These are phyloP conservation scores for Monoraphidium neglectum DNA, from an alignment of 139 green algal species.

Conservation along the genomic window DNA sequence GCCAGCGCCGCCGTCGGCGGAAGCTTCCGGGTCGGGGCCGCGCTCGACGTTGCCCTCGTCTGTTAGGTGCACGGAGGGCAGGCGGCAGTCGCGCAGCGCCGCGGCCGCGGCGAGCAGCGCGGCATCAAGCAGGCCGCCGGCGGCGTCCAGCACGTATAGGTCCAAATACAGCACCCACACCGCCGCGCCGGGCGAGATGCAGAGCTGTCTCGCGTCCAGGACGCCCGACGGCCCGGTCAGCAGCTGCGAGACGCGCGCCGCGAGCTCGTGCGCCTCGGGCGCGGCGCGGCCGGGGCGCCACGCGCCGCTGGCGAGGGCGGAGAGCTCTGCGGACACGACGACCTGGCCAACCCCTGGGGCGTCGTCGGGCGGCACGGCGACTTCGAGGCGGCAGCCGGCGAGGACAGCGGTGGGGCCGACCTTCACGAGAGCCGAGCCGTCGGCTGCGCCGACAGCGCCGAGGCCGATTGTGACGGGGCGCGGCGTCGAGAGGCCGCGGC, in stretches of 20 bases:
- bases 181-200: constrained; percentile 59
- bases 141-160: constrained; percentile 75
- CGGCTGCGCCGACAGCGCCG: constrained; percentile 54
- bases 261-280: constrained; percentile 31
- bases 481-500: constrained; percentile 54
- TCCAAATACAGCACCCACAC: constrained; percentile 68
- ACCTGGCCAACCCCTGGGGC: constrained; percentile 49
- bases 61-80: constrained; percentile 45
- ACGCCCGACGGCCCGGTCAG: constrained; percentile 27
- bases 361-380: constrained; percentile 48
- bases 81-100: constrained; percentile 47
- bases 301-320: constrained; percentile 57
- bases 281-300: constrained; percentile 34
- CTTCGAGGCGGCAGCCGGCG: constrained; percentile 65
- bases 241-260: constrained; percentile 42
- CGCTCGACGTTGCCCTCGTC: constrained; percentile 49
- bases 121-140: constrained; percentile 69
- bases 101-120: constrained; percentile 65
- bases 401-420: constrained; percentile 61
- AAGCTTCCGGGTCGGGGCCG: background rate
- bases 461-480: constrained; percentile 59
- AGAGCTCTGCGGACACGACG: constrained; percentile 61
- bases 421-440: constrained; percentile 74
- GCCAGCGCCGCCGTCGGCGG: constrained; percentile 7
- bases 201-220: constrained; percentile 60